Conservation (phyloP, 2,329 filamentous ascomycete species). For the Ascochyta fabae region DNA sequence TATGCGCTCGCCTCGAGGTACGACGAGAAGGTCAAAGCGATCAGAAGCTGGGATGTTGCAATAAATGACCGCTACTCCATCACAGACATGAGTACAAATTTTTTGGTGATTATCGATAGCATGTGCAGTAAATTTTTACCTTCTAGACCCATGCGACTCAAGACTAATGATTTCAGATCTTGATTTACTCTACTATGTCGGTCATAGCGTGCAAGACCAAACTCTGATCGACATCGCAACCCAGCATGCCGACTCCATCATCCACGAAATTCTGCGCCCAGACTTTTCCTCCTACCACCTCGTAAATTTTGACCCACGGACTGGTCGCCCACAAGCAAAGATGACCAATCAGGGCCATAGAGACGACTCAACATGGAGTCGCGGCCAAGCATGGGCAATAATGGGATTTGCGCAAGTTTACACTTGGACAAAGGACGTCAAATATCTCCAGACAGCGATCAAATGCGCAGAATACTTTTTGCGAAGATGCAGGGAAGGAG, state of each 20-base stretch:
- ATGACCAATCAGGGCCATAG: slow-evolving; percentile 58
- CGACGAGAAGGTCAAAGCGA: slow-evolving; percentile 51
- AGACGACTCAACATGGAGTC: slow-evolving; percentile 55
- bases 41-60: slow-evolving; percentile 58
- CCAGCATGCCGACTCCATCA: slow-evolving; percentile 48
- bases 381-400: slow-evolving; percentile 60
- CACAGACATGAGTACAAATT: slow-evolving; percentile 46
- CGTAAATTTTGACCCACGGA: slow-evolving; percentile 54
- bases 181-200: slow-evolving; percentile 49
- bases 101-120: slow-evolving; percentile 54
- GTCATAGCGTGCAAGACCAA: slow-evolving; percentile 38
- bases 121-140: slow-evolving; percentile 43
- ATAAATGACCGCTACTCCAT: slow-evolving; percentile 48
- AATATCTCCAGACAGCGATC: slow-evolving; percentile 54
- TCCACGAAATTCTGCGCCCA: slow-evolving; percentile 43
- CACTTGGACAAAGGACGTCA: slow-evolving; percentile 53
- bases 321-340: slow-evolving; percentile 53
- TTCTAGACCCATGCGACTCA: background rate
- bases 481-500: slow-evolving; percentile 46
- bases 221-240: slow-evolving; percentile 47
- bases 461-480: slow-evolving; percentile 58
- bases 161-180: slow-evolving; percentile 36
- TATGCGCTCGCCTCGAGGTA: slow-evolving; percentile 54
- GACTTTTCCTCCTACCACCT: slow-evolving; percentile 53
- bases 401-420: slow-evolving; percentile 57